phyloP scores from a whole-genome alignment of 73 alveolate genomes.

The Paramecium bursaria region DNA sequence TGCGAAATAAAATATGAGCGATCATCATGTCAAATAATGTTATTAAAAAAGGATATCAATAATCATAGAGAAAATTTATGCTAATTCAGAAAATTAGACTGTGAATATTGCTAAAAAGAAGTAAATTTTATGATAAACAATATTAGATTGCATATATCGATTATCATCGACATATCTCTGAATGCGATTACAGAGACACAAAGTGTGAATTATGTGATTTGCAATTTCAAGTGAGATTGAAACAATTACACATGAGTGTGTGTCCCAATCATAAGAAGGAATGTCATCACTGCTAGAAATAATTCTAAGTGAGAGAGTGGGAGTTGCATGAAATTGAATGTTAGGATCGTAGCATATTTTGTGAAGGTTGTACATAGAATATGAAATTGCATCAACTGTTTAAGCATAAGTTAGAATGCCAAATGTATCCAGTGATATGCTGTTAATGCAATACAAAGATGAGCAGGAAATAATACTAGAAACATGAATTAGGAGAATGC shows the following conservation, averaged over 20 bases:
- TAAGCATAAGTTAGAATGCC: constrained; percentile 37
- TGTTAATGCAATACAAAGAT: constrained; percentile 1
- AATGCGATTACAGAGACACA: constrained; percentile 1
- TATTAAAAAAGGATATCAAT: constrained; percentile 9
- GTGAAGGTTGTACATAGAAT: too few relatives aligned
- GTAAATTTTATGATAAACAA: constrained; percentile 1
- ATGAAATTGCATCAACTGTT: too few relatives aligned
- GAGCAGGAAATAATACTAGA: neutral
- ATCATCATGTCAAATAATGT: neutral
- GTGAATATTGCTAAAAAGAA: constrained; percentile 4
- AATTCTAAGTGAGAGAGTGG: neutral
- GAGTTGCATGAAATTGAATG: constrained; percentile 7
- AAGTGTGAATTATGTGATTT: constrained; percentile 5
- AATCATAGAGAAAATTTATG: constrained; percentile 5
- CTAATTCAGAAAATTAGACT: constrained; percentile 17
- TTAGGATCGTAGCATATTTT: too few relatives aligned
- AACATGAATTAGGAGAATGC: constrained; percentile 17
- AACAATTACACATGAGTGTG: neutral
- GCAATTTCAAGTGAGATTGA: neutral
- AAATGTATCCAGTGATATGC: constrained; percentile 34
- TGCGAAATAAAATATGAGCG: constrained; percentile 12
- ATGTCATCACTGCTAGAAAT: neutral
- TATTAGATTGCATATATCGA: constrained; percentile 17
- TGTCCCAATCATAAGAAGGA: constrained; percentile 7
- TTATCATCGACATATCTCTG: neutral